Percentiles rank a stretch among this genome's conserved stretches.
These are phyloP conservation scores for Westerdykella sp. DNA, from an alignment of 2,329 filamentous ascomycete genomes.

Conservation along the genomic window DNA sequence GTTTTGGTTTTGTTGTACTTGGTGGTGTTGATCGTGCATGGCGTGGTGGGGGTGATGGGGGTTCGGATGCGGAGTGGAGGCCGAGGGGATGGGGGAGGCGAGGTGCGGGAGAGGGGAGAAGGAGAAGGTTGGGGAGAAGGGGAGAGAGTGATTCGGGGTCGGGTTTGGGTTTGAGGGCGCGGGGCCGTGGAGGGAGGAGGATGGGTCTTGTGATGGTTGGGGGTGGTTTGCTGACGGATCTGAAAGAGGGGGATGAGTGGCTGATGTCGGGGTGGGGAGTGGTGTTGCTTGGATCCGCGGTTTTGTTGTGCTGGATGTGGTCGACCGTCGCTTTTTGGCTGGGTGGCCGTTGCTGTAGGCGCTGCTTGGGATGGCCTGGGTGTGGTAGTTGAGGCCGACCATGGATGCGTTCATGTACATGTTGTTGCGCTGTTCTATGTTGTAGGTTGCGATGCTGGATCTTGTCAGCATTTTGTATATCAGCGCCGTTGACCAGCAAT, in stretches of 20 bases:
- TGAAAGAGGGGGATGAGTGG: slow-evolving; percentile 17
- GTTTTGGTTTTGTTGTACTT: slow-evolving; percentile 11
- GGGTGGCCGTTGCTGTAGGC: slow-evolving; percentile 27
- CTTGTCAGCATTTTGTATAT: not conserved
- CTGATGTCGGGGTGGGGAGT: slow-evolving; percentile 27
- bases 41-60: slow-evolving; percentile 6
- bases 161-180: not conserved
- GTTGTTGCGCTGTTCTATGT: slow-evolving; percentile 34
- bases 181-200: no score
- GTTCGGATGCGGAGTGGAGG: slow-evolving; percentile 22
- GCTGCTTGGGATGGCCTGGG: slow-evolving; percentile 4
- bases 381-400: slow-evolving; percentile 21
- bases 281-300: slow-evolving; percentile 15
- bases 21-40: slow-evolving; percentile 6
- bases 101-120: slow-evolving; percentile 17
- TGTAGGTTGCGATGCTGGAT: slow-evolving; percentile 27
- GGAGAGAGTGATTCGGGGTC: no score
- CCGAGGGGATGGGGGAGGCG: slow-evolving; percentile 19
- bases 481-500: not conserved
- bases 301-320: slow-evolving; percentile 19
- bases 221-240: not conserved
- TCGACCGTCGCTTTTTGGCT: slow-evolving; percentile 33
- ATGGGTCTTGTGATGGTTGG: no score
- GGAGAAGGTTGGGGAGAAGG: slow-evolving; percentile 15
- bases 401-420: slow-evolving; percentile 31